Base-by-base conservation (phyloP, 2,329 filamentous ascomycete species). In the Dichotomopilus funicola region DNA sequence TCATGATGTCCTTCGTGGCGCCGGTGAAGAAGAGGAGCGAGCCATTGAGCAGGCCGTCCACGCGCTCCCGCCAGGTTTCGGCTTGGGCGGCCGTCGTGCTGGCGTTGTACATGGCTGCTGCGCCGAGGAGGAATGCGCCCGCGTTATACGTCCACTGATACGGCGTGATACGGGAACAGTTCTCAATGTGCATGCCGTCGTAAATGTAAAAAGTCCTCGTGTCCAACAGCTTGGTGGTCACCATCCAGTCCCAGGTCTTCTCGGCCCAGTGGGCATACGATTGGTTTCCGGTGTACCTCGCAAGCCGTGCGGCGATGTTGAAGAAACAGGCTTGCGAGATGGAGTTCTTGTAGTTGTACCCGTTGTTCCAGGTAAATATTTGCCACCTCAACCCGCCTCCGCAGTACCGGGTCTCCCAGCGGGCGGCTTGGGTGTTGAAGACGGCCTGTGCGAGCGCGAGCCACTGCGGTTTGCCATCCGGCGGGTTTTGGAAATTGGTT, bases 101-200 rank as follows among this genome's bases (percentile, higher is more conserved):
- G 62, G 88, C 75, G 66, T 87, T 87, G 66, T 83, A 86, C 79
- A 88, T 84, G 64, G 83, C 85, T 2, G 85, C 83, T 0, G 80
- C 79, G 7, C 86, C 86, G 1, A 82, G 76, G 42, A 90, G 76
- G 65, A 85, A 83, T 6, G 78, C 79, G 12, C 85, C 87, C 5
- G 80, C 77, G 63, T 88, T 89, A 70, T 88, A 88, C 1, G 80
- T 80, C 76, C 85, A 90, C 64, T 87, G 84, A 57, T 85, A 80
- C 2, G 77, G 78, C 12, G 79, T 78, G 54, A 85, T 71, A 5
- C 73, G 65, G 1, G 76, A 79, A 68, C 85, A 88, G 62, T 85
- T 81, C 35, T 72, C 71, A 5, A 71, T 78, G 51, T 82, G 76
- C 5, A 78, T 78, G 37, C 86, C 86, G 65, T 87, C 86, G 61